Conservation (phyloP, 176 grass and related monocot species). For the Musa acuminata region DNA sequence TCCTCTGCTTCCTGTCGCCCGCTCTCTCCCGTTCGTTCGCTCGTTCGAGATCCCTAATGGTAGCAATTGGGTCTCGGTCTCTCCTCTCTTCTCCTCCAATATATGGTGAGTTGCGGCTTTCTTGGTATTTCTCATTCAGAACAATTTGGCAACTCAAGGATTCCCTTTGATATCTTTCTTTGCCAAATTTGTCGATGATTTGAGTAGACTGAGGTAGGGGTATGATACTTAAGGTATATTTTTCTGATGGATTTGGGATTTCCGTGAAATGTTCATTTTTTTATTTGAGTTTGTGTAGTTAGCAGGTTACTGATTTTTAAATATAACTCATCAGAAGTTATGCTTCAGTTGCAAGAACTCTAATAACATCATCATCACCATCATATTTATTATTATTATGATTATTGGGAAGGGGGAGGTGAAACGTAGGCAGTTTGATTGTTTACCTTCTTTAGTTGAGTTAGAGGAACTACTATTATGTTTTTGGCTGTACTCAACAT, state of each 20-base stretch:
- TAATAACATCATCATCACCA: neutral
- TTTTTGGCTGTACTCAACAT: neutral
- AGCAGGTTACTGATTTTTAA: too few relatives aligned
- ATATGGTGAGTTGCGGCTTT: conserved; percentile 31
- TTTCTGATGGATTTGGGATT: neutral
- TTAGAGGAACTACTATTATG: too few relatives aligned
- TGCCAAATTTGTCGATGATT: neutral
- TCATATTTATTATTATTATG: too few relatives aligned
- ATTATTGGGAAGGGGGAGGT: neutral
- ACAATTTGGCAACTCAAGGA: neutral
- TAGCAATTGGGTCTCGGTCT: conserved; percentile 47
- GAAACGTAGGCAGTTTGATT: neutral
- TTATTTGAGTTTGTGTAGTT: too few relatives aligned
- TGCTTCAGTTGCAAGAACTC: neutral
- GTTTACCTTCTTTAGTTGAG: neutral
- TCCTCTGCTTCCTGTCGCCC: neutral
- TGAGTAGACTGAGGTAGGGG: neutral
- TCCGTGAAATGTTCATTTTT: too few relatives aligned
- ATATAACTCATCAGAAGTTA: neutral
- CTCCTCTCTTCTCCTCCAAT: conserved; percentile 64
- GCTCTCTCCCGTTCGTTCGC: neutral
- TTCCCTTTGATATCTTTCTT: neutral
- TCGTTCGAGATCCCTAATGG: conserved; percentile 24
- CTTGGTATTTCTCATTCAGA: neutral
- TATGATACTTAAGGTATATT: neutral